phyloP scores from a whole-genome alignment of 1,284 basidiomycete species.

The Rhodotorula mucilaginosa region DNA sequence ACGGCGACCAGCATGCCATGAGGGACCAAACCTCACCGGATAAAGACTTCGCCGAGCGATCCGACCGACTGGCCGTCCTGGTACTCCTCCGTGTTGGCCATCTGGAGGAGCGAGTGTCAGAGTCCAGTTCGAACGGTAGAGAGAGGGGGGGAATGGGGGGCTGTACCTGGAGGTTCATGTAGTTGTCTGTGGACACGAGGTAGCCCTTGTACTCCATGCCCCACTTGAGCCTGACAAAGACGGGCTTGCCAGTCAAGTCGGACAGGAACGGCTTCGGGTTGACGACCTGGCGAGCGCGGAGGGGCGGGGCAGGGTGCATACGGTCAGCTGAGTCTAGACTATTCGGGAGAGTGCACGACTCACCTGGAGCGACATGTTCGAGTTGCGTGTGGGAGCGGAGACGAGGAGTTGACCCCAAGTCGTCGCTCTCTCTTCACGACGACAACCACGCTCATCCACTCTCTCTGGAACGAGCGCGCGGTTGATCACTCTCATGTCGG shows the following conservation, averaged over 20 bases:
- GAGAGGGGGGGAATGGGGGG: background rate
- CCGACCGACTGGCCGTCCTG: slow-evolving; percentile 96
- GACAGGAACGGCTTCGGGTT: slow-evolving; percentile 99
- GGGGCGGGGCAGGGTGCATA: background rate
- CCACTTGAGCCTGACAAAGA: slow-evolving; percentile 94
- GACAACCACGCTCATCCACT: background rate
- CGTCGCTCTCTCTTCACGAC: background rate
- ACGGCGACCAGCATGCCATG: background rate
- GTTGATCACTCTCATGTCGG: slow-evolving; percentile 54
- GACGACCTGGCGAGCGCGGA: slow-evolving; percentile 63
- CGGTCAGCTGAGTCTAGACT: background rate
- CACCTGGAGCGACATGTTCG: slow-evolving; percentile 26
- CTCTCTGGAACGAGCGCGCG: background rate
- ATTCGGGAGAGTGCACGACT: background rate
- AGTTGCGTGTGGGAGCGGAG: background rate
- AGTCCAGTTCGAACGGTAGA: background rate
- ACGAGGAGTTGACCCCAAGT: background rate
- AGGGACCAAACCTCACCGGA: slow-evolving; percentile 64
- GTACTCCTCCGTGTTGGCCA: slow-evolving; percentile 97
- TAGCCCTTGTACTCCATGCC: slow-evolving; percentile 99
- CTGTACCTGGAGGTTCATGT: slow-evolving; percentile 95
- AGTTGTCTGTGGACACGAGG: slow-evolving; percentile 95
- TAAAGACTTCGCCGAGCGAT: slow-evolving; percentile 95
- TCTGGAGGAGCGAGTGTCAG: slow-evolving; percentile 53
- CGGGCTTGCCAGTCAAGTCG: slow-evolving; percentile 95